These are phyloP conservation scores for Coccomyxa subellipsoidea DNA, from an alignment of 163 green algal genomes.

Conservation along the genomic window DNA sequence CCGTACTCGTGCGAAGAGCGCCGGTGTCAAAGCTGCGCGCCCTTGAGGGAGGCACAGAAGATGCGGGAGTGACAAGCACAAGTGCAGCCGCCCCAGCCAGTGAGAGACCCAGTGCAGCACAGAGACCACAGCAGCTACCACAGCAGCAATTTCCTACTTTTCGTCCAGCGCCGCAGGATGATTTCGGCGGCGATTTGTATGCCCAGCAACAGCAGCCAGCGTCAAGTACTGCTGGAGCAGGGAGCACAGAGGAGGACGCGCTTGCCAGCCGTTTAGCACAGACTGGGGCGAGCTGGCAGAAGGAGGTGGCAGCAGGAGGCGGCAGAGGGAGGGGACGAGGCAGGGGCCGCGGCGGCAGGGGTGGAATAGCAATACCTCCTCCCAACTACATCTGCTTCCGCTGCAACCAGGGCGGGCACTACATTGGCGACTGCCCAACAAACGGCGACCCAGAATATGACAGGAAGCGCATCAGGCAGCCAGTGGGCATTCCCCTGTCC, in stretches of 20 bases:
- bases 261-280: not conserved
- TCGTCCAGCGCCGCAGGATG: slow-evolving; percentile 19
- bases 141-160: not conserved
- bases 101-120: not conserved
- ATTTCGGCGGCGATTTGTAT: slow-evolving; percentile 47
- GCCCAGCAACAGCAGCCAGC: not conserved
- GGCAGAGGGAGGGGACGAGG: slow-evolving; percentile 11
- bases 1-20: slow-evolving; percentile 63
- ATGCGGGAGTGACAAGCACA: not conserved
- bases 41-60: slow-evolving; percentile 5
- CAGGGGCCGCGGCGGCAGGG: slow-evolving; percentile 11
- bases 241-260: not conserved
- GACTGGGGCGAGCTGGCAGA: not conserved
- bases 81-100: not conserved
- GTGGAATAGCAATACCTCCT: slow-evolving; percentile 17
- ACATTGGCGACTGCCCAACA: slow-evolving; percentile 73
- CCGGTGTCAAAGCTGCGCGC: slow-evolving; percentile 22
- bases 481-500: slow-evolving; percentile 82
- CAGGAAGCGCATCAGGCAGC: slow-evolving; percentile 64
- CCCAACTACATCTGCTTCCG: slow-evolving; percentile 58
- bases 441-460: slow-evolving; percentile 79
- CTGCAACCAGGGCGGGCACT: slow-evolving; percentile 65
- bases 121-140: too few species aligned
- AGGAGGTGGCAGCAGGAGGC: slow-evolving; percentile 7
- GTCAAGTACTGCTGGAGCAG: not conserved